phyloP scores from a whole-genome alignment of 805 yeast genomes.

The Brettanomyces nanus region DNA sequence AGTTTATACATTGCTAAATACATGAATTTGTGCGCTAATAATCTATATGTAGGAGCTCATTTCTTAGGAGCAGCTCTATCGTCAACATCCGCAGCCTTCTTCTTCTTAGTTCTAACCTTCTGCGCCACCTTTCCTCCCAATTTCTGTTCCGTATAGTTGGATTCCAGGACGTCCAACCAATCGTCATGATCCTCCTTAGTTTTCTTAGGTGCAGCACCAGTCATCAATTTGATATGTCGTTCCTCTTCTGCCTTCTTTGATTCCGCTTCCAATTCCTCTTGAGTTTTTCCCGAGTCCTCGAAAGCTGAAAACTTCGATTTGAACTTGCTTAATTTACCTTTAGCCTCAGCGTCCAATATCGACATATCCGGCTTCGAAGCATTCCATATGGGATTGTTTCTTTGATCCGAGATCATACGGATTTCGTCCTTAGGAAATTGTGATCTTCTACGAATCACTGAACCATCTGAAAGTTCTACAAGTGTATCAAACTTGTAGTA shows the following conservation, averaged over 20 bases:
- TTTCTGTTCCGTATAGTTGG: conserved; percentile 26
- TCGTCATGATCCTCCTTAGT: conserved; percentile 29
- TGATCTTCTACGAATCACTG: conserved; percentile 74
- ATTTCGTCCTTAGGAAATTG: conserved; percentile 85
- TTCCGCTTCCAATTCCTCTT: conserved; percentile 19
- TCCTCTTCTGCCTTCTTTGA: conserved; percentile 21
- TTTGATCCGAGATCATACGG: conserved; percentile 80
- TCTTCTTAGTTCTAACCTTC: conserved; percentile 23
- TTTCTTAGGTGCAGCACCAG: conserved; percentile 19
- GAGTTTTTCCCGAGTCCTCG: conserved; percentile 28
- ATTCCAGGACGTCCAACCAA: conserved; percentile 53
- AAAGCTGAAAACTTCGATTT: conserved; percentile 56
- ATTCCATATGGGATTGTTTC: conserved; percentile 85
- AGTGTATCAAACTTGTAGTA: conserved; percentile 82
- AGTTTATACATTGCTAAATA: background rate
- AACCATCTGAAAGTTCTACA: conserved; percentile 92
- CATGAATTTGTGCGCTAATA: background rate
- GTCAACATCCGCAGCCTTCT: conserved; percentile 5
- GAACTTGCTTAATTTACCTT: conserved; percentile 72
- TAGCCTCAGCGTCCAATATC: conserved; percentile 71
- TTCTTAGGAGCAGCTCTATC: background rate
- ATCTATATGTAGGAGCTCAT: conserved; percentile 4
- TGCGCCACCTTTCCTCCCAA: conserved; percentile 29
- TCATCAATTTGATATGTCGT: conserved; percentile 21
- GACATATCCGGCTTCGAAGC: conserved; percentile 72